Evolutionary conservation across 352 stramenopile genomes (phyloP), one percentile per base, ranked within the genome.

Genomic region (Globisporangium viniferum): DNA sequence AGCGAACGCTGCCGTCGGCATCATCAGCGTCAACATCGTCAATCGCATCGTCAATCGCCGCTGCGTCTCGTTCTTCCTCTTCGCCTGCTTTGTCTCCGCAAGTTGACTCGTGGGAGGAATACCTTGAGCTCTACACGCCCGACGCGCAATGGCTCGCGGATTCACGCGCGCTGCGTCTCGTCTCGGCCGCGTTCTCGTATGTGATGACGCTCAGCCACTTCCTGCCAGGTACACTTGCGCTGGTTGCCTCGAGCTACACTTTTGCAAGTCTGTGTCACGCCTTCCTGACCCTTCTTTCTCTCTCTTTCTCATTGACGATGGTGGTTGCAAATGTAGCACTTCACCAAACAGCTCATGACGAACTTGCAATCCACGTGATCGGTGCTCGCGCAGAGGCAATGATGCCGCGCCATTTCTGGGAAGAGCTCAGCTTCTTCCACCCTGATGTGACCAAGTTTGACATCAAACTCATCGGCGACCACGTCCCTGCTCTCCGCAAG

Each of bases 171-270:
- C 12, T 88, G 33, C 74, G 83, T 7, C 73, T 93, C 31, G 62
- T 89, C 9, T 93, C 86, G 6, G 84, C 84, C 14, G 79, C 81
- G 15, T 92, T 88, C 75, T 90, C 83, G 22, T 93, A 82, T 66
- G 77, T 86, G 54, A 77, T 89, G 71, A 93, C 86, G 22, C 75
- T 93, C 24, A 76, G 67, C 31, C 73, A 73, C 36, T 86, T 82
- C 62, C 51, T 84, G 7, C 74, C 72, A 71, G 63, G 77, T 72
- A 61, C n/a, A 41, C 20, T 29, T 54, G n/a, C 22, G 24, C 27
- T 18, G 31, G n/a, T 22, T 48, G 22, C 14, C 33, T 57, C 8
- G 8, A 29, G 31, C 33, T 46, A 39, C 44, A 18, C 24, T 59
- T 15, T 22, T 24, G 27, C 20, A 24, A 44, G 36, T 10, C 14